Base-by-base conservation (phyloP, 495 filamentous ascomycete genomes). In the Penicillium taxi region DNA sequence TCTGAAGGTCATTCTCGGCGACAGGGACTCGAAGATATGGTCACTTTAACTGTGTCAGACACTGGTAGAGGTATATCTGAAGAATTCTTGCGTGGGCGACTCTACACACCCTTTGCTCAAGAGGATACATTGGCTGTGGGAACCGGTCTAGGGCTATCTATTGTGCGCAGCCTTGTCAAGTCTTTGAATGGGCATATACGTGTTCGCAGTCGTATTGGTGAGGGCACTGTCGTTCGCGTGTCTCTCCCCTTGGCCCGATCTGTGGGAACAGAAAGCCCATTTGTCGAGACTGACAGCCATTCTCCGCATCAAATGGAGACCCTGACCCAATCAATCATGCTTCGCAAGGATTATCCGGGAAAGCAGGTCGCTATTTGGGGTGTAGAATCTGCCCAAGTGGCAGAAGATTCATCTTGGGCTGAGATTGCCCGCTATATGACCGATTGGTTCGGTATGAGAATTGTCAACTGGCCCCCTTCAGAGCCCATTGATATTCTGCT, bases 61-160 rank as follows among this genome's bases (percentile, higher is more conserved):
- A 80, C 80, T 1, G 81, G 82, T 8, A 74, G 74, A 29, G 84
- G 84, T n/a, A 87, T 90, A 30, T 77, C 72, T 1, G 68, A 78
- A 24, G 81, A 84, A 30, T 88, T 79, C 48, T 53, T 87, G 26
- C 75, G 77, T n/a, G 74, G 76, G 15, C 69, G 74, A 15, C 50
- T 87, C 1, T 88, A 79, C 48, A 81, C 75, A 4, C 81, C 84
- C 1, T 90, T 88, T 45, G 73, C 79, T 0, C 84, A 90, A 40
- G 84, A 90, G 49, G 75, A 88, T 43, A 61, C 68, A 1, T 55
- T 78, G 11, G 69, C 67, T 0, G 72, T 70, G 9, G 74, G 74
- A 0, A 75, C 72, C 1, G 74, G 74, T 0, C 47, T 73, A 9
- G 70, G 70, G 2, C 40, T 76, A 13, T 72, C 67, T 6, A 76